Conservation (phyloP, 2,329 filamentous ascomycete species). For the Cladophialophora exuberans region DNA sequence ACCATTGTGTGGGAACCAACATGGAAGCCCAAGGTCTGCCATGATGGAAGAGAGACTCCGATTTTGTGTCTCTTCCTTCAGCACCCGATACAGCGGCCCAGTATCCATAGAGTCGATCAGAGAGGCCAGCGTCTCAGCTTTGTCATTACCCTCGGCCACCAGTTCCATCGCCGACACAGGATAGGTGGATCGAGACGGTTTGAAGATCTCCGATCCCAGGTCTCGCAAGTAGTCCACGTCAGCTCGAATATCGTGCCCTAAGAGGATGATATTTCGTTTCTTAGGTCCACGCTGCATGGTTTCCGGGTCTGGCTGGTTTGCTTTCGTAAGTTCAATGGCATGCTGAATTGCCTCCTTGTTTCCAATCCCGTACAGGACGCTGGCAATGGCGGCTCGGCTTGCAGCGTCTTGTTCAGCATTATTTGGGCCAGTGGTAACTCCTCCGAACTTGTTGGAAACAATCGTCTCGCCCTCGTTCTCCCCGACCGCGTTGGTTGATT, state of each 20-base stretch:
- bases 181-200: conserved; percentile 20
- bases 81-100: conserved; percentile 67
- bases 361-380: conserved; percentile 12
- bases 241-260: conserved; percentile 72
- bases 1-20: conserved; percentile 77
- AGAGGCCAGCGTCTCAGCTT: conserved; percentile 46
- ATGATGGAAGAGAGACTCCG: conserved; percentile 65
- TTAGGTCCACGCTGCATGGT: conserved; percentile 25
- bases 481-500: neutral
- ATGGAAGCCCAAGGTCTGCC: conserved; percentile 63
- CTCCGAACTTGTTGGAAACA: conserved; percentile 8
- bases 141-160: conserved; percentile 9
- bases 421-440: conserved; percentile 9
- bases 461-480: neutral
- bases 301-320: neutral
- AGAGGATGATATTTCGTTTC: conserved; percentile 68
- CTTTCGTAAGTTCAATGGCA: conserved; percentile 3
- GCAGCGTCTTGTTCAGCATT: conserved; percentile 21
- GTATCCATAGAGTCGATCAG: conserved; percentile 74
- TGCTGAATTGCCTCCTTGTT: conserved; percentile 13
- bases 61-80: conserved; percentile 52
- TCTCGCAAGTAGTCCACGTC: conserved; percentile 71
- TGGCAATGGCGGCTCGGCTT: conserved; percentile 22
- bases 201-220: conserved; percentile 63
- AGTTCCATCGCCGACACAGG: conserved; percentile 40